These are phyloP conservation scores for Pichia sp. DNA, from an alignment of 1,139 yeast species.

Conservation along the genomic window DNA sequence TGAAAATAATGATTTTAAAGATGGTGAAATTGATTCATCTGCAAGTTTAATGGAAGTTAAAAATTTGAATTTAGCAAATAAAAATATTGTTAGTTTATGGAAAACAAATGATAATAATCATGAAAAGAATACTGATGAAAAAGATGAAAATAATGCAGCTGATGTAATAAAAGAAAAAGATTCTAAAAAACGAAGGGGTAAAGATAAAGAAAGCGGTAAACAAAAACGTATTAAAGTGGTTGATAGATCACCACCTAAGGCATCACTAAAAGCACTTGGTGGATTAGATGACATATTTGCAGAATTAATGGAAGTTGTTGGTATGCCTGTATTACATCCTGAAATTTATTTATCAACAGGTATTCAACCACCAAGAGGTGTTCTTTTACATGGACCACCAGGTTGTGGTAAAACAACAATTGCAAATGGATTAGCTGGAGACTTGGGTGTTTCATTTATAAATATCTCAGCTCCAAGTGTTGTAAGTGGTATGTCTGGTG, in stretches of 20 bases:
- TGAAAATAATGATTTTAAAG: constrained; percentile 14
- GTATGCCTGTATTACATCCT: constrained; percentile 88
- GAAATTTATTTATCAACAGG: constrained; percentile 86
- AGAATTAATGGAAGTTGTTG: constrained; percentile 83
- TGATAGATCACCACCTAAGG: constrained; percentile 67
- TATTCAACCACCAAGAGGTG: constrained; percentile 96
- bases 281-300: constrained; percentile 82
- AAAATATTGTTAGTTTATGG: constrained; percentile 73
- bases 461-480: constrained; percentile 92
- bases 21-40: constrained; percentile 34
- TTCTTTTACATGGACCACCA: constrained; percentile 92
- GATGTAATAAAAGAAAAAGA: not conserved
- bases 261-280: constrained; percentile 68
- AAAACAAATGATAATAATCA: constrained; percentile 20
- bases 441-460: constrained; percentile 85
- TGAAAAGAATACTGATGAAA: constrained; percentile 3
- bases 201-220: constrained; percentile 24
- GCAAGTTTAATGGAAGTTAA: constrained; percentile 48
- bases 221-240: constrained; percentile 36
- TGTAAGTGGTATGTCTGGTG: constrained; percentile 99
- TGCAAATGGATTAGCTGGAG: constrained; percentile 95
- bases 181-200: constrained; percentile 31
- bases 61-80: constrained; percentile 64
- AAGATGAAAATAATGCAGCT: constrained; percentile 9
- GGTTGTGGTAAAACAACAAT: constrained; percentile 98